Conservation (phyloP, 306 rosid genomes). For the Vicia villosa region DNA sequence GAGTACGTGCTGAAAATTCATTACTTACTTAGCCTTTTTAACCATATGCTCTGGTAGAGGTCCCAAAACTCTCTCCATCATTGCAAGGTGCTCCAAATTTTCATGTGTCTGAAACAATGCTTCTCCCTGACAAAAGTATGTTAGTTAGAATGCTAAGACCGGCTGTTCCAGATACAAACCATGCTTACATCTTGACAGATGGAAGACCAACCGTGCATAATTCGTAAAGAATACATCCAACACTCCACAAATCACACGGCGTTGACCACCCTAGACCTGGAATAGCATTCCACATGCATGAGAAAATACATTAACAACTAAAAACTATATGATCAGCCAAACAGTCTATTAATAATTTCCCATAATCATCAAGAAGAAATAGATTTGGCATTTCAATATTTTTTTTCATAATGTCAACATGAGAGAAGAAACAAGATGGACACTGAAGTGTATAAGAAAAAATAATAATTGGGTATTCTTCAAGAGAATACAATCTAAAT, state of each 20-base stretch:
- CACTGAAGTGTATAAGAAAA: not conserved
- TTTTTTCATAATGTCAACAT: not conserved
- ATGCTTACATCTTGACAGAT: constrained; percentile 32
- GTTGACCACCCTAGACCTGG: constrained; percentile 93
- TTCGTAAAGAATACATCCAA: constrained; percentile 87
- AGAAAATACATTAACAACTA: constrained; percentile 34
- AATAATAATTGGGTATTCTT: not conserved
- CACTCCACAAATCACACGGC: constrained; percentile 93
- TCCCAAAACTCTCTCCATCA: constrained; percentile 90
- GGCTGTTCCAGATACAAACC: constrained; percentile 31
- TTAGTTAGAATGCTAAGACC: constrained; percentile 37
- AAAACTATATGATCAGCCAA: constrained; percentile 21
- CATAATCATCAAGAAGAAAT: constrained; percentile 1
- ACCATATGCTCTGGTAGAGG: constrained; percentile 77
- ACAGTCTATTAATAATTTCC: not conserved
- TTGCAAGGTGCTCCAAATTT: constrained; percentile 95
- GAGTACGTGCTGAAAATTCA: not conserved
- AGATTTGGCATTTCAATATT: constrained; percentile 2
- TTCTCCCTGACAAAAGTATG: constrained; percentile 65
- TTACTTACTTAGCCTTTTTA: constrained; percentile 60
- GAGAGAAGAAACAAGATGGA: not conserved
- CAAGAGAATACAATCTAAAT: not conserved
- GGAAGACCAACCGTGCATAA: constrained; percentile 67
- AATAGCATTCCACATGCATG: constrained; percentile 37
- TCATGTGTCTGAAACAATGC: constrained; percentile 93